phyloP scores from a whole-genome alignment of 2,329 filamentous ascomycete species.

The Trichoderma cornu-damae region DNA sequence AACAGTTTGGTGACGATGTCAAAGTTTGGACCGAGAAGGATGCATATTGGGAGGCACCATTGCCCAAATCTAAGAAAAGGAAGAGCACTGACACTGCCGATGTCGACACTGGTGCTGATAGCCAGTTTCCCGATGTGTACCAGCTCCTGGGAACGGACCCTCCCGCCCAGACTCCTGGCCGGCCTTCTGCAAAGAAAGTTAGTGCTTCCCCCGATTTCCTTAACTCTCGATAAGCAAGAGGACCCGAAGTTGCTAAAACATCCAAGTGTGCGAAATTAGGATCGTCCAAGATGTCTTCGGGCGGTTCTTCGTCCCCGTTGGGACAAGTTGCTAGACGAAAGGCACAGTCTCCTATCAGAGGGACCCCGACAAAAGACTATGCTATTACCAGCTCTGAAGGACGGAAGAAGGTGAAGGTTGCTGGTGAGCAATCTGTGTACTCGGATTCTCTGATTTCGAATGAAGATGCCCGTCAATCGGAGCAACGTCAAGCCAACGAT shows the following conservation, averaged over 20 bases:
- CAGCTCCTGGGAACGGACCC: conserved; percentile 42
- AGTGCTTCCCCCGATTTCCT: conserved; percentile 20
- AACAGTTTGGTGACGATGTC: conserved; percentile 35
- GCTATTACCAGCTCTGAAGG: conserved; percentile 4
- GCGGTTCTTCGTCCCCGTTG: conserved; percentile 12
- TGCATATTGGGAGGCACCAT: conserved; percentile 36
- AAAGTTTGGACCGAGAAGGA: conserved; percentile 42
- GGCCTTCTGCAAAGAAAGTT: conserved; percentile 24
- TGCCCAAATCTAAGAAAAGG: conserved; percentile 44
- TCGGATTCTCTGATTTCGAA: background rate
- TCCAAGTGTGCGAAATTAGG: background rate
- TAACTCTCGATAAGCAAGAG: conserved; percentile 20
- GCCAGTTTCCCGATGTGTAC: conserved; percentile 52
- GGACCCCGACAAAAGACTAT: conserved; percentile 8
- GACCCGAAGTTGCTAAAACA: conserved; percentile 5
- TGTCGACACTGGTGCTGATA: conserved; percentile 34
- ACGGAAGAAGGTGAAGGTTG: conserved; percentile 16
- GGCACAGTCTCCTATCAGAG: background rate
- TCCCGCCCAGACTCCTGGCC: conserved; percentile 33
- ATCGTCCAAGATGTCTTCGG: background rate
- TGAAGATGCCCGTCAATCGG: background rate
- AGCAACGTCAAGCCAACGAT: conserved; percentile 24
- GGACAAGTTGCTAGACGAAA: conserved; percentile 14
- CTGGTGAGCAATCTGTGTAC: background rate
- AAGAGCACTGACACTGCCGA: conserved; percentile 47